Percentiles rank a stretch among this genome's conserved stretches.
Conservation (phyloP, 345 rosid species). For the Noccaea caerulescens region DNA sequence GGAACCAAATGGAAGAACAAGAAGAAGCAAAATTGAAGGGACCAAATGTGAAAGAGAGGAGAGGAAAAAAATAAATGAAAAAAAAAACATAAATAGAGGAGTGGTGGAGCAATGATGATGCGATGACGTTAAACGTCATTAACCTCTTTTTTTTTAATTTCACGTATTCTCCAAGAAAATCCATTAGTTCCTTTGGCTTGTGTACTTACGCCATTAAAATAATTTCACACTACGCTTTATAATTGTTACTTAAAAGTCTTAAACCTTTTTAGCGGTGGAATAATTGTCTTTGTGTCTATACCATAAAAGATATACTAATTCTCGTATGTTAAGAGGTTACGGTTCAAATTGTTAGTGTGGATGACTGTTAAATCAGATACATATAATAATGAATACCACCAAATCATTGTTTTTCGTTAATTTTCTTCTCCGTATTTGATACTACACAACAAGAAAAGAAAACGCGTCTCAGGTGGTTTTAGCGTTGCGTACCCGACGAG, state of each 20-base stretch:
- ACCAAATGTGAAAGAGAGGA: slow-evolving; percentile 37
- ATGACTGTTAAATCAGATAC: not conserved
- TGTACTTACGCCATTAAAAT: slow-evolving; percentile 27
- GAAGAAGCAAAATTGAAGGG: slow-evolving; percentile 26
- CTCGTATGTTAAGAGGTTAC: not conserved
- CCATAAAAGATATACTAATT: not conserved
- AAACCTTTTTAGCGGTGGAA: slow-evolving; percentile 4
- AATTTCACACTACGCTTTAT: slow-evolving; percentile 13
- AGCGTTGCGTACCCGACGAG: slow-evolving; percentile 28
- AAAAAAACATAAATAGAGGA: slow-evolving; percentile 36
- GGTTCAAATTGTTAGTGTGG: not conserved
- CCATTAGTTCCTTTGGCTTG: slow-evolving; percentile 24
- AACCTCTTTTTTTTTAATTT: not conserved
- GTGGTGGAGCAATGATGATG: slow-evolving; percentile 47
- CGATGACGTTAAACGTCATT: slow-evolving; percentile 42
- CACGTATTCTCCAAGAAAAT: slow-evolving; percentile 28
- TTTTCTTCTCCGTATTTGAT: not conserved
- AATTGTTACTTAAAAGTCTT: not conserved
- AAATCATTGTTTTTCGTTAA: not conserved
- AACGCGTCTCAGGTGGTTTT: slow-evolving; percentile 41
- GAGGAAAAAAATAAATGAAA: slow-evolving; percentile 6
- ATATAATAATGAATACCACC: not conserved
- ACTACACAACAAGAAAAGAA: not conserved
- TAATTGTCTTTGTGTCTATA: slow-evolving; percentile 20
- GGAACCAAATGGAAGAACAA: slow-evolving; percentile 4